Evolutionary conservation across 257 asterid species (phyloP), one percentile per base, ranked within the genome.

Genomic region (Capsicum baccatum): DNA sequence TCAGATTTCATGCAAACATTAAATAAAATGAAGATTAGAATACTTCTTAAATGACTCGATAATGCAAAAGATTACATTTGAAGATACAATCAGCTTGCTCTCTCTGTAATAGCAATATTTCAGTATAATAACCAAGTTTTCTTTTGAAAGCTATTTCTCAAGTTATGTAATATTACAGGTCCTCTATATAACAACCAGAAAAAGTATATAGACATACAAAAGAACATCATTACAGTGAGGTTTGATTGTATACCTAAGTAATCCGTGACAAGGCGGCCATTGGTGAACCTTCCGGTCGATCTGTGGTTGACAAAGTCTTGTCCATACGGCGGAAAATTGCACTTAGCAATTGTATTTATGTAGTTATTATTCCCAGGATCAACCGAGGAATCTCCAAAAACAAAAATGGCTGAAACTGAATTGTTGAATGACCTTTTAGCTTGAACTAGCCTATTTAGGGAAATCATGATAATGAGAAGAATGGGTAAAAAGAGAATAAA

Each of bases 371-470:
- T 94, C 56, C 98, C 98, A 2, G 97, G 62, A 83, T 94, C 98
- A 7, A 93, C 98, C 0, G 96, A 91, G 12, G 98, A 94, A 57
- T 94, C 98, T 14, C 98, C 98, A 50, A 94, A 94, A 19, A 92
- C 88, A 2, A 91, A 86, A n/a, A 92, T 2, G 6, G 93, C 91
- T 0, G 96, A 71, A 42, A 89, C 4, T 3, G 88, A 76, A 70
- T 57, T 79, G 68, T 86, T 80, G 1, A 81, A 66, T 14, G 81
- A 86, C 17, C 85, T 19, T 74, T 21, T 60, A 17, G 68, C 83
- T 42, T 26, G 42, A 15, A 17, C 16, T 42, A 13, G 8, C 16
- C 17, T 39, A 35, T 59, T 37, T 11, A 76, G 35, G 16, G 47
- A 3, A 52, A 87, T 48, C 6, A 47, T 8, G 64, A 19, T 7